Evolutionary conservation across 2,329 filamentous ascomycete species (phyloP), one percentile per base, ranked within the genome.

Genomic region (Fusarium circinatum): DNA sequence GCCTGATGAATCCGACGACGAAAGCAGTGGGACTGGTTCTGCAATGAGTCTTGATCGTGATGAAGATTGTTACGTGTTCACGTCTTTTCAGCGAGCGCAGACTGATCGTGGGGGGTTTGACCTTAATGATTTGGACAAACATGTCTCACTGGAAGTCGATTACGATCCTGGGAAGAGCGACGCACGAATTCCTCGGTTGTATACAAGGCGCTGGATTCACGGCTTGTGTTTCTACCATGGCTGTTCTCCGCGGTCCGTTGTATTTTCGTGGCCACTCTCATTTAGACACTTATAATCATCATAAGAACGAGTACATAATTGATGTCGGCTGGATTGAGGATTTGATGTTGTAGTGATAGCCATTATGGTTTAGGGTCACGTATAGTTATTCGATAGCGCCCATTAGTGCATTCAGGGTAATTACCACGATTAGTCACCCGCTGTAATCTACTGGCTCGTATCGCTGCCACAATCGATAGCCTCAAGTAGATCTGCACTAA

Each of bases 181-280:
- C 8, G 7, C 0, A 26, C 13, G 0, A 28, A 11, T 28, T 8
- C 45, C 47, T 44, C 28, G 6, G 13, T 13, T 61, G 12, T 55
- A 61, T 1, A 24, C 58, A 5, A 44, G 2, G 17, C 38, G 30
- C 7, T 61, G 47, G 58, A 20, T 44, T n/a, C 38, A 61, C 14
- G 47, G 58, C 0, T 11, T 61, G 9, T 61, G 47, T 44, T 61
- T 61, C 8, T n/a, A 34, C 17, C 11, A 55, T 28, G 47, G 30
- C 2, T 28, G 38, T n/a, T 20, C 18, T 12, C 20, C 38, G 0
- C 18, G 5, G 1, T 4, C n/a, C 1, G 24, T 61, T 1, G 1
- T 44, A n/a, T 61, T 61, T 30, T 30, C 58, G 6, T 61, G 47
- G 47, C 38, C 58, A 24, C 1, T 3, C 0, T 42, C 48, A 0